A percentile compares a stretch with the other conserved stretches of the same genome.
phyloP scores from a whole-genome alignment of 2,329 filamentous ascomycete species.

The Cyphellophora attinorum region DNA sequence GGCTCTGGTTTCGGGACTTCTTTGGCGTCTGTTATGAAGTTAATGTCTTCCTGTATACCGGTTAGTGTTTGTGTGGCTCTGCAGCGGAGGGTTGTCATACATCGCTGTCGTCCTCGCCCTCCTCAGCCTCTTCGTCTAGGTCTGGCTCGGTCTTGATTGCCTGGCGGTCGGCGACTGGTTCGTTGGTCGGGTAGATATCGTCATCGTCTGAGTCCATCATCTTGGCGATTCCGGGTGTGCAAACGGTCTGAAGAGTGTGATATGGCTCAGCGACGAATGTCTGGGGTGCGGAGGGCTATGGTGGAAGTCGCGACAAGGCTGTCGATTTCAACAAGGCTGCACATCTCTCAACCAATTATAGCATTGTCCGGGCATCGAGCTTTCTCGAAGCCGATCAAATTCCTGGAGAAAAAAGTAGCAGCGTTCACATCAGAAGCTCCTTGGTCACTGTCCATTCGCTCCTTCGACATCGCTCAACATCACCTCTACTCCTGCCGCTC shows the following conservation, averaged over 20 bases:
- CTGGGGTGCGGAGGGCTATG: too few species aligned
- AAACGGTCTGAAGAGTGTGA: too few species aligned
- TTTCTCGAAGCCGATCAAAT: background rate
- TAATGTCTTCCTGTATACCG: constrained; percentile 33
- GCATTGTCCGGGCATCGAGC: background rate
- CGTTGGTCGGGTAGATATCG: constrained; percentile 1
- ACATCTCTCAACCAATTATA: too few species aligned
- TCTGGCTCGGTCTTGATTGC: background rate
- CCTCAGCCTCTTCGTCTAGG: constrained; percentile 16
- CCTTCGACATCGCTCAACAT: too few species aligned
- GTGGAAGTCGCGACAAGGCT: background rate
- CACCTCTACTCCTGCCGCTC: too few species aligned
- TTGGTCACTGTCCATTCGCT: too few species aligned
- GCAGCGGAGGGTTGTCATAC: constrained; percentile 22
- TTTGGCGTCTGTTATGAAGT: constrained; percentile 39
- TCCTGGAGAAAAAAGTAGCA: too few species aligned
- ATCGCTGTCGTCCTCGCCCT: constrained; percentile 25
- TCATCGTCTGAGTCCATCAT: constrained; percentile 3
- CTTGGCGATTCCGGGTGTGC: constrained; percentile 1
- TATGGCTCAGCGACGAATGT: too few species aligned
- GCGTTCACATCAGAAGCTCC: too few species aligned
- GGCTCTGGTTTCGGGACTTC: constrained; percentile 28
- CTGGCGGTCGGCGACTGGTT: background rate
- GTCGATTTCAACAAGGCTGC: too few species aligned
- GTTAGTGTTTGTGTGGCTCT: constrained; percentile 25